Base-by-base conservation (phyloP, 441 rosid genomes). In the Viola pubescens region DNA sequence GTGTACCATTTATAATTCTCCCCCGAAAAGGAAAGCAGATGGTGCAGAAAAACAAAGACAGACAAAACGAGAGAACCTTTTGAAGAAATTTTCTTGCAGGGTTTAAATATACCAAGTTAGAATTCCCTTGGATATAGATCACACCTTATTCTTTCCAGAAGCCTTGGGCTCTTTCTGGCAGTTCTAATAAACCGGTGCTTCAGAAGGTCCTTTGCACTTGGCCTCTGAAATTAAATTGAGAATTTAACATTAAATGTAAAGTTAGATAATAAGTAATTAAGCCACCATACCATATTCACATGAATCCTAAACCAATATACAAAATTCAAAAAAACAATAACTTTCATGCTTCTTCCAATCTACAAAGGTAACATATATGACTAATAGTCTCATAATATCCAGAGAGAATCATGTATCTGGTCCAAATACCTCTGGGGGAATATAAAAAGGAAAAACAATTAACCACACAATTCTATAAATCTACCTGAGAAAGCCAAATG, bases 131-230 rank as follows among this genome's bases (percentile, higher is more conserved):
- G 34, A 26, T 26, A 26, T 26, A 65, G 50, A 63, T 67, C 72
- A 63, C 68, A 94, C 99, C 90, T 94, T 80, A 94, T 90, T 79
- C 95, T 88, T 75, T 90, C 99, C 56, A 73, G 74, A 77, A 94
- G 97, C 75, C 68, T 90, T 38, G 82, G 91, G 79, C 90, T 88
- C 87, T 83, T 90, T 78, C 94, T 83, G 47, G 79, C 85, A 81
- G 71, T 82, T 77, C 59, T 83, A 60, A 90, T 88, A 70, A 90
- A 94, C 16, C 95, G 95, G 52, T 86, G 91, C 81, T 77, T 94
- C 69, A 86, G 79, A 75, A 94, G 96, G 66, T 94, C 99, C 84
- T 78, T 94, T 56, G 99, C 99, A 75, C 88, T 86, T 75, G 80
- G 87, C 77, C 97, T 83, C 99, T 90, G 91, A 67, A 81, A 77